Base-by-base conservation (phyloP, 2,329 filamentous ascomycete genomes). In the Fusarium pseudonygamai region DNA sequence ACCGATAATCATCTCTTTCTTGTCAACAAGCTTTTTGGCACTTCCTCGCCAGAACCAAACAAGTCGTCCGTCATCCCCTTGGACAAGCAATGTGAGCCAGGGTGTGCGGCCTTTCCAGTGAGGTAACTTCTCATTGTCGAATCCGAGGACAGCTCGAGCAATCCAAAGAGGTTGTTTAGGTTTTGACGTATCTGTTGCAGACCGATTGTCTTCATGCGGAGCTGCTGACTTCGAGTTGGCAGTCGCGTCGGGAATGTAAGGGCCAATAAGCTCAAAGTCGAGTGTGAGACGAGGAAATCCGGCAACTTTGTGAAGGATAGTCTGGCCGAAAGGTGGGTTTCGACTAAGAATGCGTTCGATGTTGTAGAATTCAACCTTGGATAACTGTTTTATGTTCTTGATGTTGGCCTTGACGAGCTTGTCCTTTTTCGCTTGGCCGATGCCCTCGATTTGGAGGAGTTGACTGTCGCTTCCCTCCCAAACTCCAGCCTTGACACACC, bases 381-480 rank as follows among this genome's bases (percentile, higher is more conserved):
- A 89, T 18, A 99, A 84, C n/a, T 89, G 88, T 46, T 92, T 88
- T 11, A 98, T 90, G 10, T 86, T 93, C 34, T 85, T 89, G 60
- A 98, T 88, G 2, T 91, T 90, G n/a, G 90, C 90, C 43, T 88
- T 87, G 7, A 90, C 88, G 47, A 98, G 87, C 79, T 93, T 96
- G 42, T 92, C 88, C 72, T 93, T 90, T n/a, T 89, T 88, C 3
- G 91, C 93, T 9, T 90, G 85, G 0, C 96, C 96, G 69, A 98
- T 89, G 6, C 91, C 89, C 1, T 93, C 90, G 4, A 99, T 87
- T 80, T 98, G 96, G 68, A 93, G 92, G 78, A 99, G 88, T 74
- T 98, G 93, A 28, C 92, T 86, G 1, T 93, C 89, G 5, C 91
- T 93, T 39, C 93, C 91, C 77, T 99, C 96, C 96, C 95, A 97